Conservation (phyloP, 108 stramenopile species). For the Skeletonema marinoi region DNA sequence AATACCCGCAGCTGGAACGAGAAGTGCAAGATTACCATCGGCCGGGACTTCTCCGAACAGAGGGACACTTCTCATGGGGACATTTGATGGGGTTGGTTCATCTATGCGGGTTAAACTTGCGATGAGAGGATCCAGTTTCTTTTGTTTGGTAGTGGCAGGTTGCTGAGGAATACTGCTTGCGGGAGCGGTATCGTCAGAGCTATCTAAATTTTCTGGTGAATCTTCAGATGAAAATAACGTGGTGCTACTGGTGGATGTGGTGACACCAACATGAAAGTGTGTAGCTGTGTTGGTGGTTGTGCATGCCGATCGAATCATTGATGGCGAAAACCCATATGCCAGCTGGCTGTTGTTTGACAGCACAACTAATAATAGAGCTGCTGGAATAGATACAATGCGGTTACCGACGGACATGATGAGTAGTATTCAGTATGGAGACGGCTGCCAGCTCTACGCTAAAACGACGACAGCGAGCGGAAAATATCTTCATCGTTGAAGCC, state of each 20-base stretch:
- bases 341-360: neutral
- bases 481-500: too few species aligned
- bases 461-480: too few species aligned
- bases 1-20: constrained; percentile 69
- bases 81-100: constrained; percentile 27
- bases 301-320: neutral
- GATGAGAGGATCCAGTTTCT: constrained; percentile 70
- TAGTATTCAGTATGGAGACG: neutral
- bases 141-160: constrained; percentile 7
- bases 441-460: too few species aligned
- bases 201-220: neutral
- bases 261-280: neutral
- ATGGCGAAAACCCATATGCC: neutral
- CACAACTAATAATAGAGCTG: neutral
- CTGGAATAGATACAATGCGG: neutral
- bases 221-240: neutral
- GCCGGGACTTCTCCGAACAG: constrained; percentile 73
- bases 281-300: neutral
- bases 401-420: neutral
- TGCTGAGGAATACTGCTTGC: neutral
- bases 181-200: neutral
- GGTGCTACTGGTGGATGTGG: neutral
- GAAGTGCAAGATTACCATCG: constrained; percentile 64
- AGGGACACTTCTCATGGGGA: constrained; percentile 52
- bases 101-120: constrained; percentile 68